A percentile compares a stretch with the other conserved stretches of the same genome.
phyloP scores from a whole-genome alignment of 805 yeast genomes.

The Spathaspora sp. region DNA sequence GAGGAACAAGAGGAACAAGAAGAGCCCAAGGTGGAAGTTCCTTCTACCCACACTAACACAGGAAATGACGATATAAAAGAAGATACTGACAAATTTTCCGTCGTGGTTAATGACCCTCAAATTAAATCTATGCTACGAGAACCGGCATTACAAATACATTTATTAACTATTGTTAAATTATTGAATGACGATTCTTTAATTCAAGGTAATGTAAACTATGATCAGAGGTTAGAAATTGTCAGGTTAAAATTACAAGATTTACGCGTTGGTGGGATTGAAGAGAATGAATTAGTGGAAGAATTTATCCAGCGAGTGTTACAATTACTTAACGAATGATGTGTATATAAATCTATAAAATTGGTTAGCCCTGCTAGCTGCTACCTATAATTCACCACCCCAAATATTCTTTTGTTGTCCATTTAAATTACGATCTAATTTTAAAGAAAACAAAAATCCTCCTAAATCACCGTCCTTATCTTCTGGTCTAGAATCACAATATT shows the following conservation, averaged over 20 bases:
- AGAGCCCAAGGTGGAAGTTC: no score
- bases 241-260: slow-evolving; percentile 58
- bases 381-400: slow-evolving; percentile 24
- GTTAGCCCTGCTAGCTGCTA: not conserved
- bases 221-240: slow-evolving; percentile 57
- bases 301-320: slow-evolving; percentile 46
- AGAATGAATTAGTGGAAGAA: slow-evolving; percentile 67
- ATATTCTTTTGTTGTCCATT: slow-evolving; percentile 21
- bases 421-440: slow-evolving; percentile 28
- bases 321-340: slow-evolving; percentile 9
- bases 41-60: not conserved
- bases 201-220: slow-evolving; percentile 48
- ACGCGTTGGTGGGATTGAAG: slow-evolving; percentile 61
- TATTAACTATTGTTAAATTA: slow-evolving; percentile 46
- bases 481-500: slow-evolving; percentile 19
- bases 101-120: slow-evolving; percentile 37
- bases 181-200: slow-evolving; percentile 39
- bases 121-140: slow-evolving; percentile 46
- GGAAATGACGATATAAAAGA: slow-evolving; percentile 19
- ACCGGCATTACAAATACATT: slow-evolving; percentile 55
- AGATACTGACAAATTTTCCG: slow-evolving; percentile 13
- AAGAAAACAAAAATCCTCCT: slow-evolving; percentile 59
- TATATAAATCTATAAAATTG: slow-evolving; percentile 5
- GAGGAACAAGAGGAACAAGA: not conserved
- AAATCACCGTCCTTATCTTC: slow-evolving; percentile 37